Evolutionary conservation across 257 asterid genomes (phyloP), one percentile per base, ranked within the genome.

Genomic region (Catharanthus roseus): DNA sequence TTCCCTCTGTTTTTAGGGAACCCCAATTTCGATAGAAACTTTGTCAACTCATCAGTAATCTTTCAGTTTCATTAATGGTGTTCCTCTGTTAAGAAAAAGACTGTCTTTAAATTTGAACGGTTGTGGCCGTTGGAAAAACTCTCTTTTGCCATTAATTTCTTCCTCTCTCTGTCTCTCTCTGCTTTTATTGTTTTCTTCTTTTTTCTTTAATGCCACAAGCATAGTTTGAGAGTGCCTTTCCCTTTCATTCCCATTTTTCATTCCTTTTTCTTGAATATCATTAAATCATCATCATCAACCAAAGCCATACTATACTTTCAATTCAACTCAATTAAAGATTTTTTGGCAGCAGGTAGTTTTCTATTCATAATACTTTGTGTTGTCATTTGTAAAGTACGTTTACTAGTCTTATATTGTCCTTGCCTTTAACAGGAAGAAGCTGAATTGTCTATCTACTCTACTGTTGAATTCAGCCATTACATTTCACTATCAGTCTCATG

Each of bases 61-160:
- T 55, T n/a, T 2, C 67, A 65, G 51, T 33, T 29, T 31, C 73
- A 74, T 74, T 74, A 56, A 67, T 74, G 73, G 72, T 10, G 56
- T 15, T 61, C 72, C 4, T 19, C 28, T 6, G 8, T 19, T 50
- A 4, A 29, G 60, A 44, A 31, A 67, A 71, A 61, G 72, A 41
- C 60, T 4, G 51, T 2, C 49, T 67, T 74, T 54, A 73, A 74
- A 51, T n/a, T n/a, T 61, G 39, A 44, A 39, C 78, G 63, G 78
- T 74, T 67, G 69, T 67, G 69, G 63, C 69, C 42, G 77, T 74
- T 74, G 77, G 42, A 38, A 54, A 26, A 19, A n/a, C n/a, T n/a
- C 60, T 33, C 68, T 67, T 67, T 74, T 54, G 56, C 66, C 68
- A 74, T 74, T 67, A 74, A 45, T 67, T 41, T 67, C 60, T 74